Evolutionary conservation across 371 early-diverging fungal genomes (phyloP).

Genomic region (Sporodiniella umbellata): DNA sequence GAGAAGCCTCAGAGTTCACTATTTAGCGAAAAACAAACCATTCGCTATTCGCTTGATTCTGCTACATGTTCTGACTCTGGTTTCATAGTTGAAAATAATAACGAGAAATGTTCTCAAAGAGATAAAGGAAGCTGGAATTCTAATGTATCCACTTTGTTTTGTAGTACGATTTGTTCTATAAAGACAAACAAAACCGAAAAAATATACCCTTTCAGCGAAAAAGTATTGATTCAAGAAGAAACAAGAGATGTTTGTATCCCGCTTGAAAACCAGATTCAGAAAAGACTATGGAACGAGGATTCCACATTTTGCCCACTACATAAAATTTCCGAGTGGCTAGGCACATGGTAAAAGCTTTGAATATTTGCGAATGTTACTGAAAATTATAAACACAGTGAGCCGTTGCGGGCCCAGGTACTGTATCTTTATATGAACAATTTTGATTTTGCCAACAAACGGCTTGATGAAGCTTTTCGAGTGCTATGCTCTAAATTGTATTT

Average conservation of each 20-base stretch:
- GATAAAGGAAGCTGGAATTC: background rate
- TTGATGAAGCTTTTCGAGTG: slow-evolving; percentile 75
- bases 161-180: background rate
- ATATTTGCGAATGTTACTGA: too few species aligned
- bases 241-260: too few species aligned
- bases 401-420: slow-evolving; percentile 33
- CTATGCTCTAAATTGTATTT: slow-evolving; percentile 68
- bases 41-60: background rate
- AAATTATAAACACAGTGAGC: too few species aligned
- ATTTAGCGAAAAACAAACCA: background rate
- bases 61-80: background rate
- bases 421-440: slow-evolving; percentile 69
- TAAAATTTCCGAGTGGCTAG: slow-evolving; percentile 18
- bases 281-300: slow-evolving; percentile 18
- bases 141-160: background rate
- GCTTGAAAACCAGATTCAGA: slow-evolving; percentile 1
- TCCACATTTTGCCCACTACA: slow-evolving; percentile 7
- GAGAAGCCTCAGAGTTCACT: background rate
- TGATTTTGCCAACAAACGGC: slow-evolving; percentile 59
- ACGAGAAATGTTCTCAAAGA: background rate
- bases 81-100: background rate
- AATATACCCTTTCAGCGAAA: too few species aligned
- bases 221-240: too few species aligned
- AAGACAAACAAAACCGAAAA: background rate
- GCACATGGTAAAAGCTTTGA: slow-evolving; percentile 15